phyloP scores from a whole-genome alignment of 371 early-diverging fungal genomes.

The Conidiobolus incongruus region DNA sequence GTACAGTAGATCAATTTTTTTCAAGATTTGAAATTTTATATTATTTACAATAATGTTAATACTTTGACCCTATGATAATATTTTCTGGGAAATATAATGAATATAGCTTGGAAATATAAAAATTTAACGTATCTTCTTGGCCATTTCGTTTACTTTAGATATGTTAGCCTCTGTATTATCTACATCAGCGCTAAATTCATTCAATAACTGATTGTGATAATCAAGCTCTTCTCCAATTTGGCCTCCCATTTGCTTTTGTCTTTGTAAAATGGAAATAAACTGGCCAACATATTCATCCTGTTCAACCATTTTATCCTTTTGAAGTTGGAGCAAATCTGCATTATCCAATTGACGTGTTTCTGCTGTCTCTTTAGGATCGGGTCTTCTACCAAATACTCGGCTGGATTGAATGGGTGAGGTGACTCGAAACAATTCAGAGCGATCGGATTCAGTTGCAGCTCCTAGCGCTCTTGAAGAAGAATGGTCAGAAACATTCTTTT shows the following conservation, averaged over 20 bases:
- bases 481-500: background rate
- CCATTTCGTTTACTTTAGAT: too few species aligned
- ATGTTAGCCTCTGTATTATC: too few species aligned
- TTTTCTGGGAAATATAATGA: too few species aligned
- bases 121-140: too few species aligned
- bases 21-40: too few species aligned
- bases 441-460: constrained; percentile 4
- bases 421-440: background rate
- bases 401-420: constrained; percentile 7
- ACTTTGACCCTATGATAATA: too few species aligned
- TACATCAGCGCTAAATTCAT: constrained; percentile 21
- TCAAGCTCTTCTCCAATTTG: constrained; percentile 74
- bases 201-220: constrained; percentile 55
- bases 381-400: constrained; percentile 40
- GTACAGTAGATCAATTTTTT: too few species aligned
- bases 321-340: constrained; percentile 41
- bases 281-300: constrained; percentile 60
- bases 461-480: constrained; percentile 6
- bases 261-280: constrained; percentile 36
- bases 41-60: too few species aligned
- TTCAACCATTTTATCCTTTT: constrained; percentile 43
- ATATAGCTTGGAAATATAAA: too few species aligned
- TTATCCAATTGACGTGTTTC: constrained; percentile 49
- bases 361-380: constrained; percentile 33
- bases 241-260: constrained; percentile 62